Evolutionary conservation across 805 yeast species (phyloP).

Genomic region (Cyberlindnera misumaiensis): DNA sequence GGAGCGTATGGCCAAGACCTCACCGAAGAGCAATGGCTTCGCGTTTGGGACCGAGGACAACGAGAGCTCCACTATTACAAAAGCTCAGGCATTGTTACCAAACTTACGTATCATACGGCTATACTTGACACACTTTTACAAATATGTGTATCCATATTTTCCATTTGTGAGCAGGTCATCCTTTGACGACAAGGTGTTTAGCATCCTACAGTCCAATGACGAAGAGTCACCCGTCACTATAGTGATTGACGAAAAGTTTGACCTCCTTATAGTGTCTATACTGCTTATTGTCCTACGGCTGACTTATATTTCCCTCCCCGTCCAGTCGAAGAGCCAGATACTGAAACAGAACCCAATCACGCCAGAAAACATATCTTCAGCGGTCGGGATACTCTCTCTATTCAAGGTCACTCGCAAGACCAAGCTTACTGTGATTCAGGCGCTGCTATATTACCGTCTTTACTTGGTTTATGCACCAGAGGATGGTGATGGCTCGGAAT

Average conservation of each 20-base stretch:
- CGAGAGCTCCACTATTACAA: conserved; percentile 26
- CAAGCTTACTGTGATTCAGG: conserved; percentile 36
- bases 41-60: conserved; percentile 8
- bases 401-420: conserved; percentile 34
- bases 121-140: conserved; percentile 36
- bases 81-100: conserved; percentile 33
- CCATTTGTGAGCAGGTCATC: conserved; percentile 37
- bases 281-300: conserved; percentile 36
- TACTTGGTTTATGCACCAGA: conserved; percentile 41
- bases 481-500: conserved; percentile 41
- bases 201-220: conserved; percentile 29
- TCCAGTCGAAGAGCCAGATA: conserved; percentile 18
- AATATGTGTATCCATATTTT: conserved; percentile 38
- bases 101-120: conserved; percentile 32
- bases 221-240: conserved; percentile 23
- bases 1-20: conserved; percentile 13
- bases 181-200: conserved; percentile 26
- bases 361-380: conserved; percentile 30
- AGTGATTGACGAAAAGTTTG: conserved; percentile 32
- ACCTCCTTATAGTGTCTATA: conserved; percentile 33
- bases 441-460: conserved; percentile 32
- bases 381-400: conserved; percentile 33
- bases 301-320: conserved; percentile 34
- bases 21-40: conserved; percentile 5
- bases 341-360: conserved; percentile 31